phyloP scores from a whole-genome alignment of 805 yeast genomes.

The Saccharomycopsis synnaedendra region DNA sequence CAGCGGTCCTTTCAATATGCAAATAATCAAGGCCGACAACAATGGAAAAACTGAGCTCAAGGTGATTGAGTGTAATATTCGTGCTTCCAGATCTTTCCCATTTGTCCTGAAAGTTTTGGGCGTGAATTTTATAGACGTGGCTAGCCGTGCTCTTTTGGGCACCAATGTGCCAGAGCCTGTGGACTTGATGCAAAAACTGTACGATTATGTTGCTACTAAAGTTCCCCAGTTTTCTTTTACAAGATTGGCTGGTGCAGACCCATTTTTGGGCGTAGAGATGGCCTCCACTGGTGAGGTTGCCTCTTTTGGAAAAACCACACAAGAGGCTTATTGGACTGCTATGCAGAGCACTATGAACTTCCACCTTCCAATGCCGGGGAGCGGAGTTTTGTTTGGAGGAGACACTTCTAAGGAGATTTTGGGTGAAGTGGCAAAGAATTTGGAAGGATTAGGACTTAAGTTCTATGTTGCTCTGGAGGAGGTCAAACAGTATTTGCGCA shows the following conservation, averaged over 20 bases:
- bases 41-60: conserved; percentile 58
- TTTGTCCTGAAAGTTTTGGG: conserved; percentile 97
- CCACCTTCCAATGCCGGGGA: conserved; percentile 83
- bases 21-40: conserved; percentile 72
- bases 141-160: conserved; percentile 76
- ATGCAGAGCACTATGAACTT: conserved; percentile 96
- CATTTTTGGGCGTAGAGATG: conserved; percentile 98
- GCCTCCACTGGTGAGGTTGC: conserved; percentile 99
- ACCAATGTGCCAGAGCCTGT: conserved; percentile 67
- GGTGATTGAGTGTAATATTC: conserved; percentile 96
- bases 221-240: conserved; percentile 99
- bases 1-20: conserved; percentile 98
- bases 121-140: conserved; percentile 86
- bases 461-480: conserved; percentile 65
- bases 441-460: conserved; percentile 70
- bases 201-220: conserved; percentile 87
- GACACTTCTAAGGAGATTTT: conserved; percentile 63
- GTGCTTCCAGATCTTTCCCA: conserved; percentile 99
- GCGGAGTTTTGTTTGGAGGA: conserved; percentile 90
- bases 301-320: conserved; percentile 75
- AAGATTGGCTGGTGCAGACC: conserved; percentile 98
- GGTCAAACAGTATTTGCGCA: conserved; percentile 58
- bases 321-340: conserved; percentile 96
- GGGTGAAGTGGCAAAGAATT: conserved; percentile 59
- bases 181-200: conserved; percentile 66